phyloP scores from a whole-genome alignment of 106 monocot genomes.

The Chionographis japonica region DNA sequence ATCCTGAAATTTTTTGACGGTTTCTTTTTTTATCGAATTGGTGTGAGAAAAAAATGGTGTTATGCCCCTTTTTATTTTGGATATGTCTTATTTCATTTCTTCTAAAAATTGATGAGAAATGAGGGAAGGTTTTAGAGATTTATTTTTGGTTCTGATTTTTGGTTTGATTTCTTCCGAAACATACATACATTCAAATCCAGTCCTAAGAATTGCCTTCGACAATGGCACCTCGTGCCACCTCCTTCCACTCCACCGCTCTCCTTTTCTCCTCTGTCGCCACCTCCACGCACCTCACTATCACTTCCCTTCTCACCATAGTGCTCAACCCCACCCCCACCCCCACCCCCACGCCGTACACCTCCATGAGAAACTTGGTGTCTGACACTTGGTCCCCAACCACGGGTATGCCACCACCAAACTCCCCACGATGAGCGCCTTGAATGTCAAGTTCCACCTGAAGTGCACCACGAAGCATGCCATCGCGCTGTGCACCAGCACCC shows the following conservation, averaged over 20 bases:
- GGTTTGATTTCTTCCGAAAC: no score
- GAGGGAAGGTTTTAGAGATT: no score
- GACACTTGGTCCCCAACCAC: conserved; percentile 56
- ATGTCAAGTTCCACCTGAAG: conserved; percentile 80
- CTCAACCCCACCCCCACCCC: conserved; percentile 41
- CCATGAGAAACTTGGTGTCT: conserved; percentile 58
- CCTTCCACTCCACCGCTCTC: conserved; percentile 22
- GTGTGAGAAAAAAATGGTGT: no score
- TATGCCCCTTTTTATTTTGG: no score
- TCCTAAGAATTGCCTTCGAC: conserved; percentile 30
- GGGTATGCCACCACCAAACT: conserved; percentile 56
- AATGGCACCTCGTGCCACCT: conserved; percentile 18
- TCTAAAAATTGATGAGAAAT: no score
- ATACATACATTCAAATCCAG: no score
- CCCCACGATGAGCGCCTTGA: conserved; percentile 49
- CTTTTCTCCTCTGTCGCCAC: conserved; percentile 27
- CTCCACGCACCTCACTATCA: conserved; percentile 29
- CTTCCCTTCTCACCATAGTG: conserved; percentile 19
- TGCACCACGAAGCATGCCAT: conserved; percentile 53
- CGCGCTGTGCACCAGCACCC: conserved; percentile 39
- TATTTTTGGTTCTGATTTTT: no score
- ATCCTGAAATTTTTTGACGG: no score
- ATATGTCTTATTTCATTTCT: no score
- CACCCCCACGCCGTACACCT: conserved; percentile 33
- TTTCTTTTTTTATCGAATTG: no score